Evolutionary conservation across 2,329 filamentous ascomycete genomes (phyloP).

Genomic region (Aspergillus puulaauensis): DNA sequence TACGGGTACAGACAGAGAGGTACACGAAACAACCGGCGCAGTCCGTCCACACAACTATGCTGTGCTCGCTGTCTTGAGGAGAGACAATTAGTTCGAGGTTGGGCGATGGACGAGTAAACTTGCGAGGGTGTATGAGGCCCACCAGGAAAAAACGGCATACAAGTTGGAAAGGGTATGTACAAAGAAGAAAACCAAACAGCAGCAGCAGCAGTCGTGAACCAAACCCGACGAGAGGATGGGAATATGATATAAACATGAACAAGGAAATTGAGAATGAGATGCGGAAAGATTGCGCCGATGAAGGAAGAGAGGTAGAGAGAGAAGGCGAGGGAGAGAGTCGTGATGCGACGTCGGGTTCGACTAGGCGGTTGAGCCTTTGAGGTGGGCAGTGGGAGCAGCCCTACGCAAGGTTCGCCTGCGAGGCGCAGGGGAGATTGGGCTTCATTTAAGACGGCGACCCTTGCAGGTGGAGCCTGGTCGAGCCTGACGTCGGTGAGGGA

Average conservation of each 20-base stretch:
- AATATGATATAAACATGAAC: neutral
- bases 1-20: neutral
- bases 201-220: conserved; percentile 6
- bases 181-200: conserved; percentile 6
- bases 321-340: neutral
- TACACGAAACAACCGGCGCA: neutral
- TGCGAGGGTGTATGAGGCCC: neutral
- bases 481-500: neutral
- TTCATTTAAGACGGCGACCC: conserved; percentile 3
- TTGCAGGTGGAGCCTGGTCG: conserved; percentile 5
- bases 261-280: neutral
- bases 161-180: conserved; percentile 17
- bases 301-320: neutral
- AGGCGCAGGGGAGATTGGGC: conserved; percentile 14
- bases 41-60: neutral
- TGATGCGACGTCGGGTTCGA: conserved; percentile 4
- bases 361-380: conserved; percentile 1
- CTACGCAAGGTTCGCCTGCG: conserved; percentile 20
- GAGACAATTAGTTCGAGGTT: neutral
- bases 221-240: neutral
- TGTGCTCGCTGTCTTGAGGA: neutral
- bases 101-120: neutral
- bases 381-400: neutral
- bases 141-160: neutral
- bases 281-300: neutral